phyloP scores from a whole-genome alignment of 805 yeast species.

The Saturnispora saitoi region DNA sequence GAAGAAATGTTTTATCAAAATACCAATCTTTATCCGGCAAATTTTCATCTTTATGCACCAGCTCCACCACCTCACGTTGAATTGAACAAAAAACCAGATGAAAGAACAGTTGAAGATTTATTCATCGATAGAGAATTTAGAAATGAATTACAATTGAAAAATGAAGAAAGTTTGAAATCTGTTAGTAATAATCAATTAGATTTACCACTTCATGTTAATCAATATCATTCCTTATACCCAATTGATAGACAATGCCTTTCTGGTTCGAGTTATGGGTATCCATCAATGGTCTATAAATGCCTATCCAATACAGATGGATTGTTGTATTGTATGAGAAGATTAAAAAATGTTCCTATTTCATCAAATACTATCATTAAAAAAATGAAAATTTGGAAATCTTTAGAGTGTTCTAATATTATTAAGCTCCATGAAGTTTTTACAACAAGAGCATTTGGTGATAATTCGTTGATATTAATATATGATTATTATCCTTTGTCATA shows the following conservation, averaged over 20 bases:
- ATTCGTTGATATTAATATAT: conserved; percentile 66
- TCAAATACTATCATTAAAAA: conserved; percentile 53
- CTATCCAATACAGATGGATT: conserved; percentile 71
- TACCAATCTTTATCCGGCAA: conserved; percentile 43
- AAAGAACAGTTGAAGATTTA: conserved; percentile 57
- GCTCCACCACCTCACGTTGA: conserved; percentile 69
- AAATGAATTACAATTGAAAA: conserved; percentile 59
- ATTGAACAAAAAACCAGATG: conserved; percentile 56
- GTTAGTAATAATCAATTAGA: conserved; percentile 41
- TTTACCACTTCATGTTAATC: conserved; percentile 70
- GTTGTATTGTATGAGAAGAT: conserved; percentile 65
- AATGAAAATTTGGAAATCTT: conserved; percentile 58
- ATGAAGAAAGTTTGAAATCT: conserved; percentile 67
- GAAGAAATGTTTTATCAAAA: conserved; percentile 28
- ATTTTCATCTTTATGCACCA: conserved; percentile 87
- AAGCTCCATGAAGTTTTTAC: conserved; percentile 76
- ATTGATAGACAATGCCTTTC: conserved; percentile 45
- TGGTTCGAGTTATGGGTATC: conserved; percentile 41
- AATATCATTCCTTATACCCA: conserved; percentile 79
- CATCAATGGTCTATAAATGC: conserved; percentile 67
- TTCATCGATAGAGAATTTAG: conserved; percentile 69
- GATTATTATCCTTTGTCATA: conserved; percentile 76
- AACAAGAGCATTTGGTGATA: conserved; percentile 75
- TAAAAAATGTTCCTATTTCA: conserved; percentile 49
- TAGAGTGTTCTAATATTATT: conserved; percentile 52